Base-by-base conservation (phyloP, 371 early-diverging fungal species). In the Fennellomyces sp. region DNA sequence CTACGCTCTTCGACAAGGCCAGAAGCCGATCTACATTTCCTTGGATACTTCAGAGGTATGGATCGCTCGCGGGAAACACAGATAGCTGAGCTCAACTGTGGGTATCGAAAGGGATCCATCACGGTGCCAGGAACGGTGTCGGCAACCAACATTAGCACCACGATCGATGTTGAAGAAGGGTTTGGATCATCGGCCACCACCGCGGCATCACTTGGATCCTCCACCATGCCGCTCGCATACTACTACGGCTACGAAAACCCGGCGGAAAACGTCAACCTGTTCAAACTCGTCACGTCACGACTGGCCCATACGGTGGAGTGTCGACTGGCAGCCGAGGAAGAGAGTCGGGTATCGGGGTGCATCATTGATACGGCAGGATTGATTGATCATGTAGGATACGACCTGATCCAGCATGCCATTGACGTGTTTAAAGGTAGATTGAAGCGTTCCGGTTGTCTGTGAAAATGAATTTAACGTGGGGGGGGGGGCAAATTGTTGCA, bases 201-300 rank as follows among this genome's bases (percentile, higher is more conserved):
- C 19, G 78, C 88, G 3, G 86, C 88, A 2, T 84, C 86, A 0
- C 79, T 83, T 38, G 89, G 88, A 25, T 82, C 83, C 15, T 81
- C 88, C 0, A 86, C 86, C 1, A 84, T 90, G 68, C 97, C 98
- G 21, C 54, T 95, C 11, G 92, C 87, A 4, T 95, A 91, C 66
- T 96, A 95, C 68, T 96, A 91, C 70, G 98, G 98, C n/a, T 90
- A 91, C 59, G 72, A 88, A 21, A 78, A 71, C 26, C 90, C 93
- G 0, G 68, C 69, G 12, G 94, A 94, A 30, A 95, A 96, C 68
- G 66, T 81, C 39, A 89, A 86, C 57, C 70, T 96, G 38, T 97
- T 92, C 68, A 83, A 84, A 27, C 12, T 84, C 19, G 69, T 93
- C 21, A 76, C 88, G 0, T 68, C 76, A 5, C 71, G 83, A 45